A percentile compares a stretch with the other conserved stretches of the same genome.
phyloP scores from a whole-genome alignment of 805 yeast genomes.

The Starmerella sirachaensis region DNA sequence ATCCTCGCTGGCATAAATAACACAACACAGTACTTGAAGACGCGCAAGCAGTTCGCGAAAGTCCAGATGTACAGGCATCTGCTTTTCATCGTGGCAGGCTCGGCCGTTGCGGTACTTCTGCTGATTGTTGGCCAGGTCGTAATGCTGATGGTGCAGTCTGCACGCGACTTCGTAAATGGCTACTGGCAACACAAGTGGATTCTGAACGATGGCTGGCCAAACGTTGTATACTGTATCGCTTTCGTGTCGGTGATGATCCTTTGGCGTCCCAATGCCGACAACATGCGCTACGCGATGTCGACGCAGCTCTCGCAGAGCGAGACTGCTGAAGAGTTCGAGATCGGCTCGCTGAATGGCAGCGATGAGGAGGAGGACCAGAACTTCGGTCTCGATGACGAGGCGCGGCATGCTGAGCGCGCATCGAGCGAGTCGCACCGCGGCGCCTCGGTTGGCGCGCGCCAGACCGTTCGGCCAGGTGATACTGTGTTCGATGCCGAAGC shows the following conservation, averaged over 20 bases:
- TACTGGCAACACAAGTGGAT: slow-evolving; percentile 91
- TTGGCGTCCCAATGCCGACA: slow-evolving; percentile 97
- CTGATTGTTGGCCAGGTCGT: slow-evolving; percentile 61
- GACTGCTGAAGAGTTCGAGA: slow-evolving; percentile 51
- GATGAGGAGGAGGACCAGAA: slow-evolving; percentile 29
- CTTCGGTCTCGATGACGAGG: slow-evolving; percentile 1
- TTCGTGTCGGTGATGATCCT: slow-evolving; percentile 75
- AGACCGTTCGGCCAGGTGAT: slow-evolving; percentile 11
- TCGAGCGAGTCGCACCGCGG: too few relatives aligned
- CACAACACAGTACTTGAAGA: slow-evolving; percentile 60
- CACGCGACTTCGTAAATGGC: slow-evolving; percentile 65
- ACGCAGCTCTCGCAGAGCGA: slow-evolving; percentile 77
- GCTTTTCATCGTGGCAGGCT: slow-evolving; percentile 59
- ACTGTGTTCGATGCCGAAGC: slow-evolving; percentile 18
- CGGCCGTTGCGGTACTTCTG: slow-evolving; percentile 47
- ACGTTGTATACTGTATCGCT: slow-evolving; percentile 71
- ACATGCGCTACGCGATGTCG: slow-evolving; percentile 87
- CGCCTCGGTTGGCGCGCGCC: slow-evolving; percentile 2
- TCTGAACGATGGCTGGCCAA: slow-evolving; percentile 88
- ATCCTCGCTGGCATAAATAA: slow-evolving; percentile 60
- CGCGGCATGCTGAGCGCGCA: neutral
- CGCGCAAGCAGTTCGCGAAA: slow-evolving; percentile 86
- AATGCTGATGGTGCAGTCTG: slow-evolving; percentile 54
- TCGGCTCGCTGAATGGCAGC: slow-evolving; percentile 39
- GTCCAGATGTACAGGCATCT: slow-evolving; percentile 72